These are phyloP conservation scores for Chenopodium suecicum DNA, from an alignment of 148 eudicot species.

Conservation along the genomic window DNA sequence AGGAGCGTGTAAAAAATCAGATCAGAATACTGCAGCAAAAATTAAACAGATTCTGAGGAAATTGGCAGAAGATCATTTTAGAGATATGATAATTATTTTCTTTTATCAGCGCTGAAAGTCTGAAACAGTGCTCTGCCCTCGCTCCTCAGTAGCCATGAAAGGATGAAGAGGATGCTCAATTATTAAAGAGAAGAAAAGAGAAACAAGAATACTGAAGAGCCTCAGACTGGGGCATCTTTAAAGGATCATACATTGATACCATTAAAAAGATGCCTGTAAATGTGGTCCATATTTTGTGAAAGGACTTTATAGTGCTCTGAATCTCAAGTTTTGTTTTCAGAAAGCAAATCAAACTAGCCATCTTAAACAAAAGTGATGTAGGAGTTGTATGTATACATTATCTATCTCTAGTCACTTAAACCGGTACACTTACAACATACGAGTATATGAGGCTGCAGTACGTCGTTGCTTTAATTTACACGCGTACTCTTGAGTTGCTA, in stretches of 20 bases:
- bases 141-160: neutral
- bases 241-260: neutral
- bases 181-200: neutral
- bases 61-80: neutral
- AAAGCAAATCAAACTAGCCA: neutral
- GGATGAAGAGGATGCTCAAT: neutral
- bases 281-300: neutral
- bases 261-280: neutral
- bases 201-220: neutral
- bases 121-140: neutral
- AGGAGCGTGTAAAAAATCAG: too few relatives aligned
- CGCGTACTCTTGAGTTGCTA: neutral
- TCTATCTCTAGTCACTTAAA: neutral
- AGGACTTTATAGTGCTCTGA: neutral
- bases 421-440: neutral
- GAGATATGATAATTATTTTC: neutral
- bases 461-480: neutral
- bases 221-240: neutral
- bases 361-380: neutral
- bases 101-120: neutral
- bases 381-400: neutral
- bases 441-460: neutral
- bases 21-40: neutral
- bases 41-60: neutral
- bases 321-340: neutral